These are phyloP conservation scores for Cercospora sp. DNA, from an alignment of 2,329 filamentous ascomycete species.

Conservation along the genomic window DNA sequence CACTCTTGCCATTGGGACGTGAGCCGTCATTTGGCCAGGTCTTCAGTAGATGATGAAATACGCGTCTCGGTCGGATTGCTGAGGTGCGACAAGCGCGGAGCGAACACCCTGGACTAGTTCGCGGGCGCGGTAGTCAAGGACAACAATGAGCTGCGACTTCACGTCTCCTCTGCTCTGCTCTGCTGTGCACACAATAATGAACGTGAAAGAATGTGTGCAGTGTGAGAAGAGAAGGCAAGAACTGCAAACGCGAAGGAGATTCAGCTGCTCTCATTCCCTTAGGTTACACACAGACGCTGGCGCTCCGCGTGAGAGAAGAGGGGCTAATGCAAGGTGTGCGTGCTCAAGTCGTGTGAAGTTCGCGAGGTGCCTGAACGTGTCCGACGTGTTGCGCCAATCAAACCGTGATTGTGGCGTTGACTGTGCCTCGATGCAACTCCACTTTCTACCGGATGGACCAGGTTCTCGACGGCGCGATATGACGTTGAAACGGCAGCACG, in stretches of 20 bases:
- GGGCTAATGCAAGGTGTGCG: constrained; percentile 21
- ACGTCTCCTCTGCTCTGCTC: background rate
- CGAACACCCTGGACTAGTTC: constrained; percentile 10
- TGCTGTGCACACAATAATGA: background rate
- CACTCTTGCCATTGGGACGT: constrained; percentile 55
- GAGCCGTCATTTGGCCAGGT: constrained; percentile 29
- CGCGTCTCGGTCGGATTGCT: background rate
- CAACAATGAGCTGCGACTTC: constrained; percentile 7
- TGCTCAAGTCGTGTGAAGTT: constrained; percentile 23
- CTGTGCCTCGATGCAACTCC: constrained; percentile 2
- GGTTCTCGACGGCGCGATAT: constrained; percentile 9
- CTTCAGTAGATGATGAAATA: constrained; percentile 12
- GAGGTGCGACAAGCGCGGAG: constrained; percentile 5
- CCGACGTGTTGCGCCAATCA: constrained; percentile 16
- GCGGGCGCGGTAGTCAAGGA: constrained; percentile 11
- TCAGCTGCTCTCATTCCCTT: background rate
- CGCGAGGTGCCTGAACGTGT: constrained; percentile 19
- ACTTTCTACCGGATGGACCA: constrained; percentile 1
- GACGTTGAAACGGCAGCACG: constrained; percentile 1
- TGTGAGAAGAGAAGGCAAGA: no score
- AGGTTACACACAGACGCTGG: background rate
- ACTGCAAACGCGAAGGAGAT: background rate
- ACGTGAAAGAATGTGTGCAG: background rate
- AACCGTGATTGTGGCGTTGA: constrained; percentile 5
- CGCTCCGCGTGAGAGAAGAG: background rate